Evolutionary conservation across 768 basidiomycete genomes (phyloP), one percentile per base, ranked within the genome.

Genomic region (Hysterangium stoloniferum): DNA sequence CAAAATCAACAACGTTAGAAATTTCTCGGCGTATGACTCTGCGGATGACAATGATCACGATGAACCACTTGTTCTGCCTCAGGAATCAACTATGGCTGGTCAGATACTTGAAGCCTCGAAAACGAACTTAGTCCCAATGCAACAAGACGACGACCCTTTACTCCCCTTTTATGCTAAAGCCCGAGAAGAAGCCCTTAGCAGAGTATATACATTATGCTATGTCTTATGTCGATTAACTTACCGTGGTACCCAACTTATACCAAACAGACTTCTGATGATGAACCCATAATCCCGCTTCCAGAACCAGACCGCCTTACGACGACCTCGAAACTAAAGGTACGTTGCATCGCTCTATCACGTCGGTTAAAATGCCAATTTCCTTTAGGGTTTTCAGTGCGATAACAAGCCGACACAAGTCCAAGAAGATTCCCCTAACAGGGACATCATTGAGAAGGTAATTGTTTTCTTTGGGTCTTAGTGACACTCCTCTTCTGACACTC

Each of bases 381-480:
- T 17, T 4, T 45, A 86, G 82, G 78, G 78, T n/a, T 89, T 78
- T 65, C 66, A 77, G 12, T 85, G 83, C 59, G 84, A 89, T 55
- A 65, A 66, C 13, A 76, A 74, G 56, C 68, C 68, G 24, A 58
- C 52, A 1, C 63, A 60, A 38, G 40, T 59, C 51, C 57, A 53
- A 12, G 58, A 48, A 1, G 59, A 60, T 4, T 80, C 78, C 52
- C 69, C 70, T 3, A 91, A 91, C 59, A 82, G 88, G 61, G 77
- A 82, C 57, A 75, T 91, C 41, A 72, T 87, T 28, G 80, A 83
- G 59, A 86, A 86, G 73, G 86, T 79, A 55, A 19, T 12, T 42
- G 15, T 34, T 27, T 11, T n/a, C 1, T 27, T 44, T 52, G n/a
- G n/a, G n/a, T 42, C 37, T 6, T 11, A 22, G 20, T 29, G 15